These are phyloP conservation scores for Cyclanthera cordifolia DNA, from an alignment of 306 rosid species.

Conservation along the genomic window DNA sequence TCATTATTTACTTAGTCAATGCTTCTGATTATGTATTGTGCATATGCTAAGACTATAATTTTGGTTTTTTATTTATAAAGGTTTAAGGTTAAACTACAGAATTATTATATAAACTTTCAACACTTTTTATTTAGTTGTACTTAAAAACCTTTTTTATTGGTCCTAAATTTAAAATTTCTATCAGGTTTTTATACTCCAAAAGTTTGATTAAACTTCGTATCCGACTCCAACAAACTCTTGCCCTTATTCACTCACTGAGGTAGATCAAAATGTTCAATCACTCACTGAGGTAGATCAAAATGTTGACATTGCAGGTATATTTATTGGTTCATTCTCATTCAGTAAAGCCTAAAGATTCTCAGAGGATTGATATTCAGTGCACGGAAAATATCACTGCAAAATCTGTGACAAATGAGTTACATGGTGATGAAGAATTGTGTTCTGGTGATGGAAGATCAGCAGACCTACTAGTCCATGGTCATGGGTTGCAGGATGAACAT, in stretches of 20 bases:
- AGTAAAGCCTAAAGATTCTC: slow-evolving; percentile 47
- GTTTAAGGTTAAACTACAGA: neutral
- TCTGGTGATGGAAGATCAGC: slow-evolving; percentile 29
- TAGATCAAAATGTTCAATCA: slow-evolving; percentile 15
- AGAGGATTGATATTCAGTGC: slow-evolving; percentile 33
- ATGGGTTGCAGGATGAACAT: slow-evolving; percentile 23
- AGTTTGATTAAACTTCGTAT: too few species aligned
- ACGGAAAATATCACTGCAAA: slow-evolving; percentile 24
- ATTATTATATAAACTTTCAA: neutral
- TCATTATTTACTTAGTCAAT: neutral
- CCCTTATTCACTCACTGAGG: slow-evolving; percentile 12
- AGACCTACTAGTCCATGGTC: slow-evolving; percentile 30
- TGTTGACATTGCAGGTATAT: slow-evolving; percentile 50
- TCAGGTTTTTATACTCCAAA: neutral
- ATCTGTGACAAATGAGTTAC: slow-evolving; percentile 33
- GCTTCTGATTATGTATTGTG: neutral
- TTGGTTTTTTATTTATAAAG: neutral
- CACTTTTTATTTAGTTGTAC: neutral
- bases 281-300: slow-evolving; percentile 19
- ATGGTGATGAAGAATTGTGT: slow-evolving; percentile 30
- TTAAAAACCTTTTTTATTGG: too few species aligned
- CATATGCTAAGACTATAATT: neutral
- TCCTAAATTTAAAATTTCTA: neutral
- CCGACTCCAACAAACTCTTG: too few species aligned
- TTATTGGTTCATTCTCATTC: slow-evolving; percentile 71